Evolutionary conservation across 1,139 yeast genomes (phyloP).

Genomic region (Suhomyces kunorum): DNA sequence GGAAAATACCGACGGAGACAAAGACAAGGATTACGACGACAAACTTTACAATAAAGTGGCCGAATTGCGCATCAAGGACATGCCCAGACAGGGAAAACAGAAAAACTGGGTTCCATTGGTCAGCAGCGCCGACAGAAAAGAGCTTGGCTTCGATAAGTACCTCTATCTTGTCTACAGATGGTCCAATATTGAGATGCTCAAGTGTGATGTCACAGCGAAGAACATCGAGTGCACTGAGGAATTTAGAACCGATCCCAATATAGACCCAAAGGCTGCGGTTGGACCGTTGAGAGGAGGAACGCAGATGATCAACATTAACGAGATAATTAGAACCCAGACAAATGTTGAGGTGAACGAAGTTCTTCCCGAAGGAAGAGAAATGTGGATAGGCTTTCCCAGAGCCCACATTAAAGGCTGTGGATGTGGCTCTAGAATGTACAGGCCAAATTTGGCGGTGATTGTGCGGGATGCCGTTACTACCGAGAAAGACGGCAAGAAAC

Average conservation of each 20-base stretch:
- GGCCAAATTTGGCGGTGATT: constrained; percentile 30
- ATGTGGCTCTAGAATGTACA: constrained; percentile 27
- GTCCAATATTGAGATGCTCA: constrained; percentile 38
- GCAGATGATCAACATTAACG: constrained; percentile 23
- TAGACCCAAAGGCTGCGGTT: constrained; percentile 11
- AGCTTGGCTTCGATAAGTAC: constrained; percentile 28
- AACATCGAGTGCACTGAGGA: constrained; percentile 29
- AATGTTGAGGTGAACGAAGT: background rate
- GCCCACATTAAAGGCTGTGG: constrained; percentile 31
- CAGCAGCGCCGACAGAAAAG: constrained; percentile 24
- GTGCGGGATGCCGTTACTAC: constrained; percentile 18
- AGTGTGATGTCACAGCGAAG: constrained; percentile 21
- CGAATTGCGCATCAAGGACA: constrained; percentile 30
- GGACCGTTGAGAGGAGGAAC: constrained; percentile 33
- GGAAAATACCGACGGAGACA: constrained; percentile 27
- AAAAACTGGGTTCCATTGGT: constrained; percentile 51
- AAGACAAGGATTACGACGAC: constrained; percentile 18
- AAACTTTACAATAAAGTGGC: constrained; percentile 26
- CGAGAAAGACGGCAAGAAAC: constrained; percentile 3
- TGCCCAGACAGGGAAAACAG: constrained; percentile 28
- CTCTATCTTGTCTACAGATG: constrained; percentile 41
- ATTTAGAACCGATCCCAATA: constrained; percentile 19
- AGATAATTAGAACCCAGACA: constrained; percentile 12
- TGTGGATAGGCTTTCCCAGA: constrained; percentile 30
- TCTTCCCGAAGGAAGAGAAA: constrained; percentile 23